A percentile compares a stretch with the other conserved stretches of the same genome.
Evolutionary conservation across 2,329 filamentous ascomycete species (phyloP).

Genomic region (Alternaria infectoria): DNA sequence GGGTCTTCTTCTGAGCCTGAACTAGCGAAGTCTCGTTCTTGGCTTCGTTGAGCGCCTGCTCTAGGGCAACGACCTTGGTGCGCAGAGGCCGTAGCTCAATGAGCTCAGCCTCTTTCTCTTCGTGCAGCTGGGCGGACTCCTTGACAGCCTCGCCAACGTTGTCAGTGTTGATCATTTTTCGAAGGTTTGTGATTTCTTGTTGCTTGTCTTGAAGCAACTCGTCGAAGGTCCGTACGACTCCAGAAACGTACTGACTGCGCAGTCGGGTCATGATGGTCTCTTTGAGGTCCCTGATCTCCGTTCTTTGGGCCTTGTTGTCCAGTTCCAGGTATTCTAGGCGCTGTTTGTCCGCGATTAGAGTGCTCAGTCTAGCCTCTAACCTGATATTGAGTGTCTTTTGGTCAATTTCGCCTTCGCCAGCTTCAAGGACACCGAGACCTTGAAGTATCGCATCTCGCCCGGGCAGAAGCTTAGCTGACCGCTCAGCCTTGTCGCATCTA

Average conservation of each 20-base stretch:
- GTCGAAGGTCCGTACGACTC: background rate
- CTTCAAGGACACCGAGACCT: background rate
- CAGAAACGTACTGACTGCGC: background rate
- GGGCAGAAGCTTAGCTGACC: background rate
- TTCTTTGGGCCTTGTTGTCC: background rate
- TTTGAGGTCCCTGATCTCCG: background rate
- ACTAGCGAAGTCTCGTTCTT: background rate
- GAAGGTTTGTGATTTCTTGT: background rate
- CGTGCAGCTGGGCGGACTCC: background rate
- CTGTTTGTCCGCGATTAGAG: background rate
- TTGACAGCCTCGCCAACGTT: background rate
- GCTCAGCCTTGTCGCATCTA: background rate
- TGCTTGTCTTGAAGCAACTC: background rate
- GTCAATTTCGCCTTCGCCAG: background rate
- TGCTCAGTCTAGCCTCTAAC: background rate
- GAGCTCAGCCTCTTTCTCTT: slow-evolving; percentile 1
- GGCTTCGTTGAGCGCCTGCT: background rate
- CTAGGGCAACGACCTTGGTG: background rate
- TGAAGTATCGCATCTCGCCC: background rate
- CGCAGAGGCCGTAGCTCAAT: background rate
- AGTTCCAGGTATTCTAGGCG: background rate
- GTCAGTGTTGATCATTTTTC: background rate
- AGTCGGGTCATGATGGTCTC: background rate
- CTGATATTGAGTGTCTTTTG: background rate
- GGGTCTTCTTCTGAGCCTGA: background rate